A percentile compares a stretch with the other conserved stretches of the same genome.
These are phyloP conservation scores for Malassezia sp. DNA, from an alignment of 1,284 basidiomycete genomes.

Conservation along the genomic window DNA sequence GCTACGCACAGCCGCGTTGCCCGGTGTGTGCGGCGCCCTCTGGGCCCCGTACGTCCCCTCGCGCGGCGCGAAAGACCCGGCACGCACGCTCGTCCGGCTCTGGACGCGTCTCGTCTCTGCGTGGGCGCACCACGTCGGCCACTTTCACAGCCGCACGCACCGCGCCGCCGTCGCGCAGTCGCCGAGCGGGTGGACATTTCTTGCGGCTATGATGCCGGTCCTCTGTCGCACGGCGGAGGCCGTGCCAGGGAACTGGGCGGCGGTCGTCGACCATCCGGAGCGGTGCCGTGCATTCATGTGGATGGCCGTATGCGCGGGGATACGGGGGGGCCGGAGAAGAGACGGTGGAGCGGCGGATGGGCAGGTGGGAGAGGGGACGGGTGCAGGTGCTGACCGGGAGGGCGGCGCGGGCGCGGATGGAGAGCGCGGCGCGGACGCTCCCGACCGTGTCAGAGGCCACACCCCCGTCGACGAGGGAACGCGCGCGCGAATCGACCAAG, in stretches of 20 bases:
- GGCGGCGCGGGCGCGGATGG: too few relatives aligned
- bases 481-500: too few relatives aligned
- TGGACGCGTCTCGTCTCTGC: slow-evolving; percentile 6
- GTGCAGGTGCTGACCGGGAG: too few relatives aligned
- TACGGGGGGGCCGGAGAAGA: too few relatives aligned
- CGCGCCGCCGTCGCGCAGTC: not conserved
- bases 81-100: slow-evolving; percentile 6
- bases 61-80: not conserved
- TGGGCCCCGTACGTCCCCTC: not conserved
- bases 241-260: not conserved
- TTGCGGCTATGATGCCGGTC: not conserved
- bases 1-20: not conserved
- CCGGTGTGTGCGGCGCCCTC: not conserved
- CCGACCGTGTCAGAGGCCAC: too few relatives aligned
- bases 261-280: slow-evolving; percentile 3
- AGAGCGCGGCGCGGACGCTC: too few relatives aligned
- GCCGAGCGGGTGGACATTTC: slow-evolving; percentile 1
- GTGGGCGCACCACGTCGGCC: slow-evolving; percentile 3
- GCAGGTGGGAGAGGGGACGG: too few relatives aligned
- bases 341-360: too few relatives aligned
- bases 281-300: slow-evolving; percentile 3
- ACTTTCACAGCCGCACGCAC: not conserved
- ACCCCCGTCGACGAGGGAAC: too few relatives aligned
- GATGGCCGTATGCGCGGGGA: not conserved
- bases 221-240: not conserved